Conservation (phyloP, 768 basidiomycete genomes). For the Inosperma sp. region DNA sequence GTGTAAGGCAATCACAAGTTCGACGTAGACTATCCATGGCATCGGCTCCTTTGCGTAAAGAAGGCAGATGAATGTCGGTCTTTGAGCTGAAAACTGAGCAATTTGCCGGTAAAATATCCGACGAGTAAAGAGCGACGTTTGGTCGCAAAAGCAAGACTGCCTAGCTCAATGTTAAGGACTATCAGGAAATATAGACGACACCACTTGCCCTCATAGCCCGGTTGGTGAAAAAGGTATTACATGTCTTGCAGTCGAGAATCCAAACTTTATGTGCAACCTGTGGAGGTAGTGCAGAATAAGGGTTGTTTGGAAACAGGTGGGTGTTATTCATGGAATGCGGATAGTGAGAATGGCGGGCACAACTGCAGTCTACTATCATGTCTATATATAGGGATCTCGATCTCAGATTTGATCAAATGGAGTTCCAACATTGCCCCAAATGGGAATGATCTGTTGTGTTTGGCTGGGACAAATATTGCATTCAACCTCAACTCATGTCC, state of each 20-base stretch:
- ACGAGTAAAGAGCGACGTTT: conserved; percentile 76
- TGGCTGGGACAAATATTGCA: conserved; percentile 4
- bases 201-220: conserved; percentile 72
- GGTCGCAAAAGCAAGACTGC: conserved; percentile 81
- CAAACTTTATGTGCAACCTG: conserved; percentile 68
- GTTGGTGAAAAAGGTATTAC: conserved; percentile 72
- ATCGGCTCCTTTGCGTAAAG: conserved; percentile 22
- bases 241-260: conserved; percentile 73
- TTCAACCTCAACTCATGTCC: conserved; percentile 25
- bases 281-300: conserved; percentile 40
- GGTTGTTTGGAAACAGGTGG: conserved; percentile 35
- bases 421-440: not conserved
- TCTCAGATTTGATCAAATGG: conserved; percentile 5
- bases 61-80: conserved; percentile 38
- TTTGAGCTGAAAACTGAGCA: conserved; percentile 62
- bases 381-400: conserved; percentile 8
- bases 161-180: conserved; percentile 32
- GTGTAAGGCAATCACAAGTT: conserved; percentile 83
- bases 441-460: conserved; percentile 1
- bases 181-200: not conserved
- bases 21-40: conserved; percentile 35
- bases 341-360: conserved; percentile 27
- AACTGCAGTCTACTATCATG: conserved; percentile 24
- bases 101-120: conserved; percentile 73
- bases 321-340: conserved; percentile 22